These are phyloP conservation scores for Thamnidium elegans DNA, from an alignment of 192 early-diverging fungal species.

Conservation along the genomic window DNA sequence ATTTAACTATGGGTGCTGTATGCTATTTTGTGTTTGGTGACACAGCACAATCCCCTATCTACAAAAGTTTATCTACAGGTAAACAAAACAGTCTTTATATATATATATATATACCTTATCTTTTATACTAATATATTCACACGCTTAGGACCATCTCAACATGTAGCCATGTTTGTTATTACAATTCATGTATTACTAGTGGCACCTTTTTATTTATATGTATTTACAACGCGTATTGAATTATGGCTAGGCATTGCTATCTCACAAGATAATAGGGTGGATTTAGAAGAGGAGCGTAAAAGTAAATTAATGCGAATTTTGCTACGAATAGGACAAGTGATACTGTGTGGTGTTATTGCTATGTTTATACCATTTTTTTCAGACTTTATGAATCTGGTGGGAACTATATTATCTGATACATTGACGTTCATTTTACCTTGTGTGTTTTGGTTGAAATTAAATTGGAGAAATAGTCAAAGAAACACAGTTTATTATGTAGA, in stretches of 20 bases:
- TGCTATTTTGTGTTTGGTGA: constrained; percentile 75
- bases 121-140: background rate
- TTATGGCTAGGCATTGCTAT: constrained; percentile 37
- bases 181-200: constrained; percentile 78
- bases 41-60: constrained; percentile 63
- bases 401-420: constrained; percentile 64
- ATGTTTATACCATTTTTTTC: constrained; percentile 73
- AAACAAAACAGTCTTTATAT: constrained; percentile 49
- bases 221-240: constrained; percentile 74
- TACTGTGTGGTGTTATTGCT: constrained; percentile 55
- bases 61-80: constrained; percentile 65
- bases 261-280: background rate
- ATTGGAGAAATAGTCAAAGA: constrained; percentile 37
- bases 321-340: constrained; percentile 54
- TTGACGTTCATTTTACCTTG: constrained; percentile 80
- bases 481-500: constrained; percentile 22
- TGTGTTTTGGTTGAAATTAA: constrained; percentile 70
- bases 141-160: constrained; percentile 44
- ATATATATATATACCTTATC: too few relatives aligned
- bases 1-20: constrained; percentile 62
- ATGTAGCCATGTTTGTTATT: constrained; percentile 65
- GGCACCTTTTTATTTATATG: constrained; percentile 69
- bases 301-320: constrained; percentile 32
- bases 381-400: constrained; percentile 72
- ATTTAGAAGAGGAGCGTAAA: too few relatives aligned